Evolutionary conservation across 2,329 filamentous ascomycete species (phyloP).

Genomic region (Xylaria arbuscula): DNA sequence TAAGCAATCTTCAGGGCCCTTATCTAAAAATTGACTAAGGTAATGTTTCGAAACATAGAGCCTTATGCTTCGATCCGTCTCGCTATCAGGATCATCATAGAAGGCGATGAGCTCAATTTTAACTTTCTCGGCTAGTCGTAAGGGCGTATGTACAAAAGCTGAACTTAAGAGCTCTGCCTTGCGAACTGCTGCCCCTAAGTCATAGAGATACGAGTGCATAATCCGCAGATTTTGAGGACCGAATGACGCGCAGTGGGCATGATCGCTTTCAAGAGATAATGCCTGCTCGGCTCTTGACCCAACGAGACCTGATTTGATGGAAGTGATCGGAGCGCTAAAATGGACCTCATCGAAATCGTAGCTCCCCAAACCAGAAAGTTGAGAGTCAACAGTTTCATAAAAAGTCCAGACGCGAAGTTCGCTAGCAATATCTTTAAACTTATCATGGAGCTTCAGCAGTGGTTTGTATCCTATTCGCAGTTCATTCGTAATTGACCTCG

Average conservation of each 20-base stretch:
- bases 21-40: conserved; percentile 65
- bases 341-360: conserved; percentile 59
- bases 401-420: conserved; percentile 72
- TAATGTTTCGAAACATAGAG: conserved; percentile 63
- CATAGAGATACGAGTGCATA: conserved; percentile 55
- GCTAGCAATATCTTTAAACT: conserved; percentile 66
- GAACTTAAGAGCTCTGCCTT: conserved; percentile 53
- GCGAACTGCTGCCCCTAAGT: conserved; percentile 52
- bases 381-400: conserved; percentile 71
- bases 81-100: conserved; percentile 64
- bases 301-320: conserved; percentile 65
- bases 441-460: conserved; percentile 62
- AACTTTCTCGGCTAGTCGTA: conserved; percentile 64
- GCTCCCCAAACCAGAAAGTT: conserved; percentile 58
- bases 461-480: conserved; percentile 63
- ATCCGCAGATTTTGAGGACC: conserved; percentile 62
- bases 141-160: conserved; percentile 55
- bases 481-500: conserved; percentile 61
- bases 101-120: conserved; percentile 70
- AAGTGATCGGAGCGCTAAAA: conserved; percentile 69
- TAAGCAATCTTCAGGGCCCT: conserved; percentile 66
- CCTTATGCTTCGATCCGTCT: conserved; percentile 55
- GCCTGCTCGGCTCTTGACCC: conserved; percentile 64
- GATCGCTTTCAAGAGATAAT: conserved; percentile 65
- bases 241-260: conserved; percentile 66